phyloP scores from a whole-genome alignment of 1,284 basidiomycete genomes.

The Irpex sp. region DNA sequence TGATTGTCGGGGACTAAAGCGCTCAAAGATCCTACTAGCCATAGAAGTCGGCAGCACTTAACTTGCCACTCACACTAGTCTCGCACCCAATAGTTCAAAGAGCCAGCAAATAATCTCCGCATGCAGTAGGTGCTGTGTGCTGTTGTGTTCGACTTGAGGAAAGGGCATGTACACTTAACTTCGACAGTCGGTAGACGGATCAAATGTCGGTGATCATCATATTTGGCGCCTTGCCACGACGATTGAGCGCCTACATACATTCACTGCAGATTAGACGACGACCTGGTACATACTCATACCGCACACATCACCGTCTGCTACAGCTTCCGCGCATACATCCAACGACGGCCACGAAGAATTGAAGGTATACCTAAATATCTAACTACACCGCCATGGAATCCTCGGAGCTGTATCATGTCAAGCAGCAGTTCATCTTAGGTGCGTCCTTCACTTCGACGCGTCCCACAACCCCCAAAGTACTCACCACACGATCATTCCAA shows the following conservation, averaged over 20 bases:
- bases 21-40: no score
- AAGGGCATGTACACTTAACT: no score
- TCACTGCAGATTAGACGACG: background rate
- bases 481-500: background rate
- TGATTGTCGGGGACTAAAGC: no score
- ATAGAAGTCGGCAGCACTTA: no score
- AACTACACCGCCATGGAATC: constrained; percentile 55
- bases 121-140: no score
- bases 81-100: no score
- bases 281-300: background rate
- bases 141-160: no score
- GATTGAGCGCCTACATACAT: no score
- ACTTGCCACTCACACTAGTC: no score
- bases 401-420: constrained; percentile 79
- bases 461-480: background rate
- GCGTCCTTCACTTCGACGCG: constrained; percentile 11
- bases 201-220: background rate
- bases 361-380: no score
- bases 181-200: background rate
- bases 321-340: background rate
- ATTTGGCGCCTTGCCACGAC: no score
- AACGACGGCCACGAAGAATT: background rate
- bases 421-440: constrained; percentile 84
- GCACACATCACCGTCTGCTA: background rate
- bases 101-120: no score